phyloP scores from a whole-genome alignment of 768 basidiomycete genomes.

The Mycena rosella region DNA sequence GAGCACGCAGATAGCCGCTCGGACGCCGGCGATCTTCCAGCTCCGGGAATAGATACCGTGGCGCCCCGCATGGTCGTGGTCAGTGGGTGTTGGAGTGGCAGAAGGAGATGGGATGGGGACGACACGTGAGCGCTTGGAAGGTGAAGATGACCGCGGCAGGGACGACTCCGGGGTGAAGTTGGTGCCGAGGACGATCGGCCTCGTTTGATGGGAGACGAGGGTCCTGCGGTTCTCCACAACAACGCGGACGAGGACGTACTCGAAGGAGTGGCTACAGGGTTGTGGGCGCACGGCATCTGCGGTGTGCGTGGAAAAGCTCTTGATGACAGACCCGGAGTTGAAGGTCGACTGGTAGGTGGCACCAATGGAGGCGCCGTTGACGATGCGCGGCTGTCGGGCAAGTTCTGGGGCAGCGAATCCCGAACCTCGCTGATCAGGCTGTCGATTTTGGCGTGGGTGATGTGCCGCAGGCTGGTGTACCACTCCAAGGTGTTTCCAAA shows the following conservation, averaged over 20 bases:
- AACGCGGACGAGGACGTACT: no score
- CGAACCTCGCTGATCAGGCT: not conserved
- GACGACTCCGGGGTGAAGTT: not conserved
- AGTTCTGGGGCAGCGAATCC: not conserved
- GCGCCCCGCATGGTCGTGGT: no score
- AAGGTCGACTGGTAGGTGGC: no score
- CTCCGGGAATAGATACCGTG: not conserved
- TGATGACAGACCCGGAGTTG: not conserved
- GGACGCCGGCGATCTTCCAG: slow-evolving; percentile 15
- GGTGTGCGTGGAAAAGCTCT: not conserved
- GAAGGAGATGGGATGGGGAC: not conserved
- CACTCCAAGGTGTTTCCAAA: slow-evolving; percentile 46
- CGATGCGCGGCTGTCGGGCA: not conserved
- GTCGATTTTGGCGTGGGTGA: slow-evolving; percentile 3
- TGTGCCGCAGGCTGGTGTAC: slow-evolving; percentile 39
- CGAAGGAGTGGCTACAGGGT: no score
- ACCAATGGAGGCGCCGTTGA: no score
- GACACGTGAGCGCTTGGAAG: not conserved
- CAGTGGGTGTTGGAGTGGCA: not conserved
- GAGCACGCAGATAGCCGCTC: slow-evolving; percentile 37
- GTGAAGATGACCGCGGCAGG: not conserved
- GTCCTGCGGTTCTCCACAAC: no score
- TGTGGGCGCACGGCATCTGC: not conserved
- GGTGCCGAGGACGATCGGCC: not conserved
- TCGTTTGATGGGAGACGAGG: not conserved